Percentiles rank a stretch among this genome's conserved stretches.
These are phyloP conservation scores for Trichophyton mentagrophytes DNA, from an alignment of 2,329 filamentous ascomycete species.

Conservation along the genomic window DNA sequence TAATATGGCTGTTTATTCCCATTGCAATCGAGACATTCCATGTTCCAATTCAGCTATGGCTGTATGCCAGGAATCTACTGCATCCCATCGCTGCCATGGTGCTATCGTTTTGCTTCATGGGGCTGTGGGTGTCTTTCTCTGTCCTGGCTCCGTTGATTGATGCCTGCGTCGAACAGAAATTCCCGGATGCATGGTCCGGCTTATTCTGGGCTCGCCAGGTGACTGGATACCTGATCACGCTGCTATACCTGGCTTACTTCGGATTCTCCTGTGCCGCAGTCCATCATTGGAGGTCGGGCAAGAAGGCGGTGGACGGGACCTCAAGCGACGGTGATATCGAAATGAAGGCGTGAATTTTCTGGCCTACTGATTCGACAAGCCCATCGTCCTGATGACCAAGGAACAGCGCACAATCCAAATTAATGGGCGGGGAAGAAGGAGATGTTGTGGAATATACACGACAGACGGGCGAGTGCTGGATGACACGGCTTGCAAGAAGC, in stretches of 20 bases:
- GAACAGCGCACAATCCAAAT: neutral
- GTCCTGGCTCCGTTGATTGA: neutral
- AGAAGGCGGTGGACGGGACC: neutral
- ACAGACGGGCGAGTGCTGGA: neutral
- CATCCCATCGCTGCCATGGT: slow-evolving; percentile 8
- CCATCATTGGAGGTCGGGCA: slow-evolving; percentile 1
- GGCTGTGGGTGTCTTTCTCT: neutral
- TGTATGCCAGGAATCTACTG: neutral
- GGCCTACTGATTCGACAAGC: neutral
- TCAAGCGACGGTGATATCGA: neutral
- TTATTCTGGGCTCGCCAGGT: slow-evolving; percentile 6
- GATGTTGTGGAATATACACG: neutral
- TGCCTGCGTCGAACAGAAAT: neutral
- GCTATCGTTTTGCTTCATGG: neutral
- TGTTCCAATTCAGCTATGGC: slow-evolving; percentile 6
- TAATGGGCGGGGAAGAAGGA: neutral
- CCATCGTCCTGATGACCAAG: neutral
- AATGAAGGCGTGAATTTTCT: neutral
- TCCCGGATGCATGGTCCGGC: neutral
- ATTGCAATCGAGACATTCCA: slow-evolving; percentile 5
- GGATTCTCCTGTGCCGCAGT: neutral
- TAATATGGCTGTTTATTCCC: slow-evolving; percentile 2
- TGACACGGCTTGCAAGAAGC: neutral
- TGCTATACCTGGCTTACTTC: slow-evolving; percentile 8
- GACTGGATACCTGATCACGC: neutral